These are phyloP conservation scores for Hordeum marinum DNA, from an alignment of 176 grass and related monocot genomes.

Conservation along the genomic window DNA sequence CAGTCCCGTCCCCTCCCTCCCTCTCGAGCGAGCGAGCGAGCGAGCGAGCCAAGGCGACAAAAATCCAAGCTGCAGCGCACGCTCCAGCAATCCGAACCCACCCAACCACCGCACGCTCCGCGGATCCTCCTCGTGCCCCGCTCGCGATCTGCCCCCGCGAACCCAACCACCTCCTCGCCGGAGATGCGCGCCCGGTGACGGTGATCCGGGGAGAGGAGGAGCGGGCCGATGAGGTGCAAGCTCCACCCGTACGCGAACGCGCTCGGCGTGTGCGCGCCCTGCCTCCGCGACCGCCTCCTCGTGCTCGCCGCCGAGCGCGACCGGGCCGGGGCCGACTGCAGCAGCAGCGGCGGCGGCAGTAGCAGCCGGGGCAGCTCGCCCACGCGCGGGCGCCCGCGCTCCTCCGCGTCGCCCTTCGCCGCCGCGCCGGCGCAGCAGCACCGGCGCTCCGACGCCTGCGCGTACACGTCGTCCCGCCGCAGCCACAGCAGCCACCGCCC, in stretches of 20 bases:
- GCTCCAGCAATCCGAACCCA: neutral
- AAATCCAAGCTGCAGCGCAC: constrained; percentile 3
- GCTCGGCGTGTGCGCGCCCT: constrained; percentile 69
- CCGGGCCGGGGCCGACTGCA: neutral
- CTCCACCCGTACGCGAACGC: constrained; percentile 59
- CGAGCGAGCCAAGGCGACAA: neutral
- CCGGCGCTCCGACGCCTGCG: constrained; percentile 51
- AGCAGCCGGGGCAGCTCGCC: constrained; percentile 10
- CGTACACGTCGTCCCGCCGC: neutral
- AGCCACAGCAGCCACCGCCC: constrained; percentile 1
- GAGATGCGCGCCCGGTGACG: constrained; percentile 18
- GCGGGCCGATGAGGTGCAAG: constrained; percentile 64
- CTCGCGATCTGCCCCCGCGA: neutral
- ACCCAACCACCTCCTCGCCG: neutral
- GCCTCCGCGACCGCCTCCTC: constrained; percentile 72
- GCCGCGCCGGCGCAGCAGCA: neutral
- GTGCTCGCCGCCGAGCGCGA: constrained; percentile 44
- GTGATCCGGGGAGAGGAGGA: neutral
- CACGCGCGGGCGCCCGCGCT: neutral
- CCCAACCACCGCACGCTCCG: neutral
- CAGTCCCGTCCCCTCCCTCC: neutral
- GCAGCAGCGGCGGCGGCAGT: neutral
- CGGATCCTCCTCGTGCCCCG: neutral
- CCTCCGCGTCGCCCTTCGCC: constrained; percentile 40
- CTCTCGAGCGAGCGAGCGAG: neutral